These are phyloP conservation scores for Paxillus rubicundulus DNA, from an alignment of 768 basidiomycete genomes.

Conservation along the genomic window DNA sequence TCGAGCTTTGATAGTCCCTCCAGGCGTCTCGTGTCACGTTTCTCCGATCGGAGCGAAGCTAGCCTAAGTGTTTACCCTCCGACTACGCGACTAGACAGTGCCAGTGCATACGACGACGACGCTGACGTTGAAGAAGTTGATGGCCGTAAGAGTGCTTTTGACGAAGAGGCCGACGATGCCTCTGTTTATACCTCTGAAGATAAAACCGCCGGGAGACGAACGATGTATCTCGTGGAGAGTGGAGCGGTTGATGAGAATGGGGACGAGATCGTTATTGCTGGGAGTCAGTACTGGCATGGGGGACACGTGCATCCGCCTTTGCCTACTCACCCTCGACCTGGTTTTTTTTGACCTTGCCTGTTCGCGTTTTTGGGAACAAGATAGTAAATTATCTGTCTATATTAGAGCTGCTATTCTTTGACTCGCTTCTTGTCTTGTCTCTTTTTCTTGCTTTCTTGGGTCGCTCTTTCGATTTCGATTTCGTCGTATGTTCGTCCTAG, in stretches of 20 bases:
- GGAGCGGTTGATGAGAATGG: constrained; percentile 21
- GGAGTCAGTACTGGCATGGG: constrained; percentile 20
- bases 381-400: constrained; percentile 34
- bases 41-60: constrained; percentile 18
- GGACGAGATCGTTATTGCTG: constrained; percentile 19
- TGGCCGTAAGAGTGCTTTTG: constrained; percentile 8
- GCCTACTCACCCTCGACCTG: constrained; percentile 21
- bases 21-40: constrained; percentile 12
- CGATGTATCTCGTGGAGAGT: constrained; percentile 33
- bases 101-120: constrained; percentile 23
- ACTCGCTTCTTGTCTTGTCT: not conserved
- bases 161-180: constrained; percentile 28
- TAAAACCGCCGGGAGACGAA: constrained; percentile 33
- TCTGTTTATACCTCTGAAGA: constrained; percentile 31
- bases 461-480: constrained; percentile 8
- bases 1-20: constrained; percentile 3
- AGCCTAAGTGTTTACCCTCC: constrained; percentile 18
- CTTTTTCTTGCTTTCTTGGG: constrained; percentile 12
- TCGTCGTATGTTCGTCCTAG: not conserved
- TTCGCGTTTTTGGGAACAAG: not conserved
- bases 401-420: constrained; percentile 12
- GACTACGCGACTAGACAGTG: constrained; percentile 14
- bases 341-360: constrained; percentile 23
- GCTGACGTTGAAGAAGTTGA: constrained; percentile 16
- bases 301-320: constrained; percentile 18